Base-by-base conservation (phyloP, 768 basidiomycete species). In the Kwoniella botswanensis region DNA sequence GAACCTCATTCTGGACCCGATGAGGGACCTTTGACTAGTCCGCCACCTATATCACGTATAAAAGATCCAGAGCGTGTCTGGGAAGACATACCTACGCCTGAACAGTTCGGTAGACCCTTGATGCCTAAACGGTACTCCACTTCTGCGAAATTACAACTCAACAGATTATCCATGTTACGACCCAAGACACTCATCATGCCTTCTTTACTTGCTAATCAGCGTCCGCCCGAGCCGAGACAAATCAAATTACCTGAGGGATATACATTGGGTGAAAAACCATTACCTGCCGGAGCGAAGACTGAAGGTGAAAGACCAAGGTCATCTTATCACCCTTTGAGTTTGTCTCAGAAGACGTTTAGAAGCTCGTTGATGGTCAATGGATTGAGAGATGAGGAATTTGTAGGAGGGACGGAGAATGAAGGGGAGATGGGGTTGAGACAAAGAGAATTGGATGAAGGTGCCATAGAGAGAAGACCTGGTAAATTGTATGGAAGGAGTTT, bases 141-240 rank as follows among this genome's bases (percentile, higher is more conserved):
- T n/a, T 52, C 63, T 50, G 67, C 60, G 0, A 54, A 21, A 43
- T n/a, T 42, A 2, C 24, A 42, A 67, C 21, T 70, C 46, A 18
- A 64, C 52, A 59, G 72, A 56, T 13, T 63, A n/a, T 92, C 94
- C 42, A 86, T 96, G 55, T 86, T 96, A 75, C 88, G 94, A 22
- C 94, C 94, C 1, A 94, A 94, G 82, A 87, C 94, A n/a, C 89
- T 97, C 56, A 89, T 97, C 71, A 96, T 97, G 94, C 94, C 94
- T 11, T 91, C 91, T 71, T 92, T 93, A 1, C 85, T 96, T 46
- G 92, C 94, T 76, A 84, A 86, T 62, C 6, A 29, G 9, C 64
- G 18, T 9, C 77, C 83, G 18, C 78, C 85, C 18, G 68, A 74
- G 50, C 62, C 70, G 29, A 76, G n/a, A 15, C 17, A 26, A 21